These are phyloP conservation scores for Colletotrichum orbiculare DNA, from an alignment of 2,329 filamentous ascomycete genomes.

Conservation along the genomic window DNA sequence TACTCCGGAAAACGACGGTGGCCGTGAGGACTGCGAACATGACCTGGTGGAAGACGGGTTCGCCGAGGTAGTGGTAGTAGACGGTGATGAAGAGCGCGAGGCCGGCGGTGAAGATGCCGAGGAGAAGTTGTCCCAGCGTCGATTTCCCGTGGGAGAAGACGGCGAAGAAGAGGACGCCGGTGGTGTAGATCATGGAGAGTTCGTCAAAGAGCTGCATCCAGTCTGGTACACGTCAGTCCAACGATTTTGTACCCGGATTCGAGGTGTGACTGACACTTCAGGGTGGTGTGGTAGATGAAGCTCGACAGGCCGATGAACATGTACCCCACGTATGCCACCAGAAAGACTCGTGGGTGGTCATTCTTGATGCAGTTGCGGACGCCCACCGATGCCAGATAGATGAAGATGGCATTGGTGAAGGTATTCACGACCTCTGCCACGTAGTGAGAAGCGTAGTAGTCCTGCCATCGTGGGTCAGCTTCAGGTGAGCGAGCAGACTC, in stretches of 20 bases:
- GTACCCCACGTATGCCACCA: constrained; percentile 69
- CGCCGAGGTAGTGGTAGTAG: constrained; percentile 82
- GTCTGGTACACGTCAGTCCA: constrained; percentile 48
- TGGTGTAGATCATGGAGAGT: constrained; percentile 69
- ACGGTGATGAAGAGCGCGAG: constrained; percentile 75
- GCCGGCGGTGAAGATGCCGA: constrained; percentile 67
- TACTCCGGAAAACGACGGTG: constrained; percentile 76
- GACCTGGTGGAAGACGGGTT: constrained; percentile 84
- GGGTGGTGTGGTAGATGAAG: constrained; percentile 66
- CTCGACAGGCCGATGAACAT: constrained; percentile 65
- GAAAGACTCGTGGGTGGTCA: constrained; percentile 80
- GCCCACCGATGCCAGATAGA: constrained; percentile 81
- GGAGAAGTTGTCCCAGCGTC: constrained; percentile 56
- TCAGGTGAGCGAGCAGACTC: too few species aligned
- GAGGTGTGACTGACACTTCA: constrained; percentile 60
- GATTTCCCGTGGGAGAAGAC: constrained; percentile 79
- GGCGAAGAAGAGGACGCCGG: constrained; percentile 67
- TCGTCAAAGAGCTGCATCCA: constrained; percentile 69
- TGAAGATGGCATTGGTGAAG: constrained; percentile 83
- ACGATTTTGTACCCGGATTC: not conserved
- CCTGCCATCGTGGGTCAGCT: too few species aligned
- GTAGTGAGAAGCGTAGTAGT: too few species aligned
- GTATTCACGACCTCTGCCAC: constrained; percentile 58
- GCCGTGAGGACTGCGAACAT: constrained; percentile 79
- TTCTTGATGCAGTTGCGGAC: constrained; percentile 78